These are phyloP conservation scores for Cordyceps cateniannulata DNA, from an alignment of 2,329 filamentous ascomycete genomes.

Conservation along the genomic window DNA sequence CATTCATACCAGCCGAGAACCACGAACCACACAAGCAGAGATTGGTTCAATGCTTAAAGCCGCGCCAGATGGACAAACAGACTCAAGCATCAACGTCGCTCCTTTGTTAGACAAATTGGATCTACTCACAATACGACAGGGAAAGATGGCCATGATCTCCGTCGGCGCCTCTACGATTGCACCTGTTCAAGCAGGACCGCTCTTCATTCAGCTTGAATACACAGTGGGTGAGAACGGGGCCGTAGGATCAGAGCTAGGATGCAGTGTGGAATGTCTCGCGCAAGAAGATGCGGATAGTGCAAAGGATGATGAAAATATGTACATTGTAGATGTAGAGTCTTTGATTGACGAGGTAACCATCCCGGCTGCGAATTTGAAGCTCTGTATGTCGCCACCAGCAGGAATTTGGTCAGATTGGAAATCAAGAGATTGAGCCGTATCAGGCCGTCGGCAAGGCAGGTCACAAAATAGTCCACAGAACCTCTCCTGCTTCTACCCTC, in stretches of 20 bases:
- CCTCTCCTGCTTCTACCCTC: not conserved
- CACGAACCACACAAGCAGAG: not conserved
- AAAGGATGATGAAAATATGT: not conserved
- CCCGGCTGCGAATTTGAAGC: not conserved
- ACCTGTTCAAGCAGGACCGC: not conserved
- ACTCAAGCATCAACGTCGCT: not conserved
- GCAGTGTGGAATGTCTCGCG: not conserved
- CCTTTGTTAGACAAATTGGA: not conserved
- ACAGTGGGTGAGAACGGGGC: not conserved
- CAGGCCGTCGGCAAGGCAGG: not conserved
- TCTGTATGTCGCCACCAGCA: not conserved
- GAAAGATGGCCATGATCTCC: not conserved
- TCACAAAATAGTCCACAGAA: conserved; percentile 6
- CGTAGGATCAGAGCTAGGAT: not conserved
- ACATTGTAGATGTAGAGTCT: not conserved
- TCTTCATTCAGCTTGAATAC: not conserved
- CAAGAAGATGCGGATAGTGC: not conserved
- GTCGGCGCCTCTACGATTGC: not conserved
- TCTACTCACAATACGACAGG: not conserved
- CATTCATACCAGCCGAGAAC: not conserved
- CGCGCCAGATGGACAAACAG: not conserved
- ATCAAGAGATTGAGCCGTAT: not conserved
- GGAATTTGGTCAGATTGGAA: not conserved
- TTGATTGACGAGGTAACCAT: not conserved
- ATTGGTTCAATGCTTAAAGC: not conserved